Percentiles rank a stretch among this genome's conserved stretches.
These are phyloP conservation scores for Cercophora sp. DNA, from an alignment of 495 filamentous ascomycete genomes.

Conservation along the genomic window DNA sequence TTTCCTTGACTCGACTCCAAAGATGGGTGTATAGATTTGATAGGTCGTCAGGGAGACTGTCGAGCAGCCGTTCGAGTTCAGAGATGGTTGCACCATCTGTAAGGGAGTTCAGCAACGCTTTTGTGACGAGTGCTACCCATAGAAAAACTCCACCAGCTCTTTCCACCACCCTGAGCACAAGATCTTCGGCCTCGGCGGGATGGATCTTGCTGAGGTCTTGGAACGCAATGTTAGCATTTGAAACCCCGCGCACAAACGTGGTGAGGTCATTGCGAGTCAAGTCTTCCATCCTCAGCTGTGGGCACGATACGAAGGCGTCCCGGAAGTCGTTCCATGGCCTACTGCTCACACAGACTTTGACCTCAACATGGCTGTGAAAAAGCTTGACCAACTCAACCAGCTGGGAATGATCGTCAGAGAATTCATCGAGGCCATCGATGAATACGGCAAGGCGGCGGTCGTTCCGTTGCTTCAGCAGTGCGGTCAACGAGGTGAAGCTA, in stretches of 20 bases:
- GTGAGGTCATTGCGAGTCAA: slow-evolving; percentile 11
- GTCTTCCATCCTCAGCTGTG: slow-evolving; percentile 7
- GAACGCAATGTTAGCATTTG: neutral
- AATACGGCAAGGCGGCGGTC: slow-evolving; percentile 5
- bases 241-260: neutral
- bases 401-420: neutral
- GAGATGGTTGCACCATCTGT: neutral
- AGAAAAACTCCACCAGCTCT: neutral
- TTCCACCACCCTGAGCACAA: neutral
- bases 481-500: no score
- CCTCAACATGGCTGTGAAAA: neutral
- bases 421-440: slow-evolving; percentile 17
- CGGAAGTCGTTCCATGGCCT: slow-evolving; percentile 17
- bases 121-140: neutral
- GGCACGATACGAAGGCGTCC: slow-evolving; percentile 6
- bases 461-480: neutral
- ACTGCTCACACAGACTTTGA: slow-evolving; percentile 16
- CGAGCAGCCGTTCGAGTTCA: neutral
- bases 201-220: neutral
- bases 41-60: neutral
- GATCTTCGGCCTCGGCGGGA: neutral
- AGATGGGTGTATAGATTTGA: neutral
- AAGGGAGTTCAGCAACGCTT: neutral
- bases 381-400: neutral
- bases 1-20: neutral